These are phyloP conservation scores for Prunus fruticosa DNA, from an alignment of 306 rosid species.

Conservation along the genomic window DNA sequence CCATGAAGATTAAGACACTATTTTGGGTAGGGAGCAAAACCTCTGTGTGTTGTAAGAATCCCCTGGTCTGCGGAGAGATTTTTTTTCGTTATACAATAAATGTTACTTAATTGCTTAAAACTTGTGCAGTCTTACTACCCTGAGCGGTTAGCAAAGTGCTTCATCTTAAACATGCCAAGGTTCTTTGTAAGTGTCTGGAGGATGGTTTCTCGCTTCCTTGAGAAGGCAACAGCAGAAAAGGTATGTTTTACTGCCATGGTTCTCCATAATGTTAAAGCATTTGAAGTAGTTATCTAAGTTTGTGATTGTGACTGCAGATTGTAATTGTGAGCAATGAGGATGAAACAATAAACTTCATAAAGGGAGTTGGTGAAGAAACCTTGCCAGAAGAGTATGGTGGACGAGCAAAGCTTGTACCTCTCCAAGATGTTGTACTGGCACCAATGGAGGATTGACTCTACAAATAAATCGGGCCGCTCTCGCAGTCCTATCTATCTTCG, in stretches of 20 bases:
- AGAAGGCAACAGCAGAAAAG: constrained; percentile 80
- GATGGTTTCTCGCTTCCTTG: constrained; percentile 75
- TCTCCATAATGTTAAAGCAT: background rate
- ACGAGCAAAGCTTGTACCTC: constrained; percentile 49
- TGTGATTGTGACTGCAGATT: constrained; percentile 54
- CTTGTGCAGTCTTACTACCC: constrained; percentile 81
- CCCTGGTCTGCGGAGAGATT: background rate
- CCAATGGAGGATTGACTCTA: constrained; percentile 38
- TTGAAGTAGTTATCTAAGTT: constrained; percentile 6
- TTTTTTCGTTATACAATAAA: background rate
- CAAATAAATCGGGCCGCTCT: background rate
- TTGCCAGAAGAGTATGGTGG: constrained; percentile 90
- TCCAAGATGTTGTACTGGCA: constrained; percentile 59
- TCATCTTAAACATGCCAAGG: constrained; percentile 74
- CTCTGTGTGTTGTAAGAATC: background rate
- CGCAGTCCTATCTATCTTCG: background rate
- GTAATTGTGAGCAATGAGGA: constrained; percentile 68
- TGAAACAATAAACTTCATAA: constrained; percentile 47
- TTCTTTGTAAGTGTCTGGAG: constrained; percentile 92
- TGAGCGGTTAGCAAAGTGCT: constrained; percentile 74
- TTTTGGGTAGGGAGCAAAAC: background rate
- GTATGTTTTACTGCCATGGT: constrained; percentile 19
- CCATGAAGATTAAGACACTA: background rate
- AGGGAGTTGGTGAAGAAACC: constrained; percentile 71
- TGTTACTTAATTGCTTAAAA: background rate